phyloP scores from a whole-genome alignment of 2,329 filamentous ascomycete genomes.

The Hirsutella thompsonii region DNA sequence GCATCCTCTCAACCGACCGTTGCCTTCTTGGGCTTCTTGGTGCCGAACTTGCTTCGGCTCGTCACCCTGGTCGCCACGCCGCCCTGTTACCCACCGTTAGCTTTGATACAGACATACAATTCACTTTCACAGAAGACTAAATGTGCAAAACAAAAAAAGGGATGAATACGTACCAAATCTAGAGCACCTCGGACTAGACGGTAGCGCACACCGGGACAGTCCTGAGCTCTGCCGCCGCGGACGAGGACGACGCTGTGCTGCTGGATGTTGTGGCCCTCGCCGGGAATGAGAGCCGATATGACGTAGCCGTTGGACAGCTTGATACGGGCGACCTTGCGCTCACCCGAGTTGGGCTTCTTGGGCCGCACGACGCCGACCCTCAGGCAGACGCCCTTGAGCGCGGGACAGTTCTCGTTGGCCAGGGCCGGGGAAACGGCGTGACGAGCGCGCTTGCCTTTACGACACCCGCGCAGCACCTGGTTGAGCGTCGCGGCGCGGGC shows the following conservation, averaged over 20 bases:
- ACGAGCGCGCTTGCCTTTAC: conserved; percentile 65
- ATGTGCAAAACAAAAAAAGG: no score
- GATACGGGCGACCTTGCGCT: conserved; percentile 90
- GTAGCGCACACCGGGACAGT: conserved; percentile 97
- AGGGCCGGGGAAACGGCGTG: conserved; percentile 84
- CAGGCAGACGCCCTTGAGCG: conserved; percentile 90
- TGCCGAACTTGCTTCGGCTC: conserved; percentile 91
- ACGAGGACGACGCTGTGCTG: conserved; percentile 97
- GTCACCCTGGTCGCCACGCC: conserved; percentile 77
- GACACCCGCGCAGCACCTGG: conserved; percentile 65
- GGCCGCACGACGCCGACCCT: conserved; percentile 89
- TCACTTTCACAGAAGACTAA: neutral
- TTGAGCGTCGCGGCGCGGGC: conserved; percentile 52
- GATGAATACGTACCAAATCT: conserved; percentile 76
- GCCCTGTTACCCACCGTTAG: conserved; percentile 48
- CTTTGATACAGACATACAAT: neutral
- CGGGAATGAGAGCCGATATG: conserved; percentile 88
- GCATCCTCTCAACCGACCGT: conserved; percentile 29
- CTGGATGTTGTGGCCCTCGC: conserved; percentile 97
- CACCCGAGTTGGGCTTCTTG: conserved; percentile 98
- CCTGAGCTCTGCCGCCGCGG: conserved; percentile 83
- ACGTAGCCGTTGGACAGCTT: conserved; percentile 76
- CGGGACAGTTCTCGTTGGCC: conserved; percentile 51
- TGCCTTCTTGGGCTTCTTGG: conserved; percentile 92
- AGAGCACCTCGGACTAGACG: conserved; percentile 82